Base-by-base conservation (phyloP, 768 basidiomycete species). In the Hemileccinum impolitum region DNA sequence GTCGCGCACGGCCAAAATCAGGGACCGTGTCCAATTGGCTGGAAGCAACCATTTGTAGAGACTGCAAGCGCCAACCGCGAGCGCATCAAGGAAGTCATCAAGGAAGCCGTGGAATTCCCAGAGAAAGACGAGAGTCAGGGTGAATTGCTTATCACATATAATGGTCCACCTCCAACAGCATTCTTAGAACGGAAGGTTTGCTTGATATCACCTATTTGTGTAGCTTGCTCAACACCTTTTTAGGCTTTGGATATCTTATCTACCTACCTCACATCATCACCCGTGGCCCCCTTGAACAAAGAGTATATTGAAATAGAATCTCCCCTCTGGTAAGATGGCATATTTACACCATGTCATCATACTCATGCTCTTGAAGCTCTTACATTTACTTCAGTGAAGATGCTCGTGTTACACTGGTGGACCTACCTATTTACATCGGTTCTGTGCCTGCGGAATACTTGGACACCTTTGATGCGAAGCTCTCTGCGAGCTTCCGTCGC, bases 91-190 rank as follows among this genome's bases (percentile, higher is more conserved):
- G 57, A 72, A 39, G 79, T 82, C 4, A 65, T 74, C 37, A 82
- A 76, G 51, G 79, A 87, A 52, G 72, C 75, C 0, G 83, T 97
- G 15, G 90, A 94, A 60, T 99, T 99, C 62, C 95, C 96, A 11
- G 96, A 98, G 71, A 84, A 91, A 66, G 94, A 98, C 59, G 95
- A 98, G 73, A 89, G 87, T 74, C 80, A 92, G 59, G 95, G 96
- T 31, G 94, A 97, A 72, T 62, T 98, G 7, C 70, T 78, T 17
- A 77, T 97, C 41, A 77, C 72, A 31, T 94, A 84, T 69, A 72
- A 87, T 50, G 95, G 94, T 4, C 90, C 91, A n/a, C 63, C 81
- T 32, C 79, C 79, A 13, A 80, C 78, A 50, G 77, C 81, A 48
- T 89, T 84, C 61, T 63, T 94, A 45, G 82, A 87, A 61, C 76